Percentiles rank a stretch among this genome's conserved stretches.
Evolutionary conservation across 495 filamentous ascomycete species (phyloP).

Genomic region (Recurvomyces mirabilis): DNA sequence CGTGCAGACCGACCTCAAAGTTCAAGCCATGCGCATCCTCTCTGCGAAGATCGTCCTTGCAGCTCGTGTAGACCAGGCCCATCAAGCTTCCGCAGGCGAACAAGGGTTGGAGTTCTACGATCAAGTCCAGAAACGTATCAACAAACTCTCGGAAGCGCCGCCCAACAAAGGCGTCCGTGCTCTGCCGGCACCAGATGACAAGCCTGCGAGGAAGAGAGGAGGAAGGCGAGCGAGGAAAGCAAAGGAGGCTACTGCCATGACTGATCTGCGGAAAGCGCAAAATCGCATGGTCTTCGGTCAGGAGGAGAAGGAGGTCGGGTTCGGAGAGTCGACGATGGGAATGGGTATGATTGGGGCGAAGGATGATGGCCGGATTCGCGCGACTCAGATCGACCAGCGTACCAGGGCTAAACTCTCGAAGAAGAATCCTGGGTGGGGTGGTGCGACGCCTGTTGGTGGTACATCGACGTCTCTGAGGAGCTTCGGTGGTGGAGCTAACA

Average conservation of each 20-base stretch:
- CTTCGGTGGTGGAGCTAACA: slow-evolving; percentile 47
- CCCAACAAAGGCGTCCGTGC: slow-evolving; percentile 81
- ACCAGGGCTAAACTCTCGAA: slow-evolving; percentile 86
- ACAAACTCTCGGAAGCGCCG: slow-evolving; percentile 88
- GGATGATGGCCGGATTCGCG: slow-evolving; percentile 77
- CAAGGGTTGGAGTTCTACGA: slow-evolving; percentile 73
- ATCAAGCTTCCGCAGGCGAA: slow-evolving; percentile 68
- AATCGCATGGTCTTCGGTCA: slow-evolving; percentile 95
- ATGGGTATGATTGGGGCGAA: slow-evolving; percentile 89
- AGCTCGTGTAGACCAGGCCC: slow-evolving; percentile 78
- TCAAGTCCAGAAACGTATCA: slow-evolving; percentile 75
- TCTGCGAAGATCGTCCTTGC: slow-evolving; percentile 87
- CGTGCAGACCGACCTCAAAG: slow-evolving; percentile 76
- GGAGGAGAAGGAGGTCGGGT: slow-evolving; percentile 89
- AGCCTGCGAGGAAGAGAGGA: slow-evolving; percentile 85
- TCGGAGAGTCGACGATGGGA: slow-evolving; percentile 78
- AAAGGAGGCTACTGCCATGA: slow-evolving; percentile 96
- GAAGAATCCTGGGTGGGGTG: slow-evolving; percentile 94
- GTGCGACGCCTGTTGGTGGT: slow-evolving; percentile 57
- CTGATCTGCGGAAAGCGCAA: slow-evolving; percentile 88
- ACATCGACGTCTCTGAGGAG: slow-evolving; percentile 56
- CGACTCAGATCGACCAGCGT: slow-evolving; percentile 80
- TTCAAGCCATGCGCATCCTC: slow-evolving; percentile 92
- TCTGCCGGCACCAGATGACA: slow-evolving; percentile 89
- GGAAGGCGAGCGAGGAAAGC: slow-evolving; percentile 85